phyloP scores from a whole-genome alignment of 345 rosid genomes.

The Psidium guajava region DNA sequence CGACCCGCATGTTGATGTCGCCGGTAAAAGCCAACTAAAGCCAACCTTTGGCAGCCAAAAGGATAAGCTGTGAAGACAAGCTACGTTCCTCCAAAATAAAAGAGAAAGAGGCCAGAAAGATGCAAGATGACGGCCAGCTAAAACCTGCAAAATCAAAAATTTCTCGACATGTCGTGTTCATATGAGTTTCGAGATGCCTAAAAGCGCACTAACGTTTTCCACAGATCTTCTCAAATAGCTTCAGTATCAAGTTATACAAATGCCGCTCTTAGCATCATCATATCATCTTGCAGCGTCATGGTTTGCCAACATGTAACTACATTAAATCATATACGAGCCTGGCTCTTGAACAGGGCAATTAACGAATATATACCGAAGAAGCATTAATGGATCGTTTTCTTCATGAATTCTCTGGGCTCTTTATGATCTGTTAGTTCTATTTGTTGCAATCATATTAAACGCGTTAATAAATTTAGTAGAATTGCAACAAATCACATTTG shows the following conservation, averaged over 20 bases:
- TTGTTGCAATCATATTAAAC: not conserved
- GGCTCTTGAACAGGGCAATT: not conserved
- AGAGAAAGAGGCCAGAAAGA: not conserved
- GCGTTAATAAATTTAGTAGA: not conserved
- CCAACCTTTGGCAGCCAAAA: not conserved
- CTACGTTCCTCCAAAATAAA: not conserved
- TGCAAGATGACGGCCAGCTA: not conserved
- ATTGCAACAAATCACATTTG: not conserved
- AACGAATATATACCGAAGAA: not conserved
- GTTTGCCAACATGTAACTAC: not conserved
- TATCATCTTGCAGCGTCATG: not conserved
- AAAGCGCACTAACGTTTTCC: not conserved
- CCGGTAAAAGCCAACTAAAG: not conserved
- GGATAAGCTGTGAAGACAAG: not conserved
- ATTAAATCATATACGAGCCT: not conserved
- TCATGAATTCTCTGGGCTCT: not conserved
- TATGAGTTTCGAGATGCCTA: not conserved
- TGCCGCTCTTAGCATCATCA: not conserved
- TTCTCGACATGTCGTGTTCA: not conserved
- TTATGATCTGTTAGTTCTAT: not conserved
- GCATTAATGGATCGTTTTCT: not conserved
- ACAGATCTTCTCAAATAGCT: not conserved
- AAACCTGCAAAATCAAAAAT: not conserved
- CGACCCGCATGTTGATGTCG: not conserved
- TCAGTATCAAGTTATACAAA: not conserved